Evolutionary conservation across 2,329 filamentous ascomycete species (phyloP).

Genomic region (Diplodia intermedia): DNA sequence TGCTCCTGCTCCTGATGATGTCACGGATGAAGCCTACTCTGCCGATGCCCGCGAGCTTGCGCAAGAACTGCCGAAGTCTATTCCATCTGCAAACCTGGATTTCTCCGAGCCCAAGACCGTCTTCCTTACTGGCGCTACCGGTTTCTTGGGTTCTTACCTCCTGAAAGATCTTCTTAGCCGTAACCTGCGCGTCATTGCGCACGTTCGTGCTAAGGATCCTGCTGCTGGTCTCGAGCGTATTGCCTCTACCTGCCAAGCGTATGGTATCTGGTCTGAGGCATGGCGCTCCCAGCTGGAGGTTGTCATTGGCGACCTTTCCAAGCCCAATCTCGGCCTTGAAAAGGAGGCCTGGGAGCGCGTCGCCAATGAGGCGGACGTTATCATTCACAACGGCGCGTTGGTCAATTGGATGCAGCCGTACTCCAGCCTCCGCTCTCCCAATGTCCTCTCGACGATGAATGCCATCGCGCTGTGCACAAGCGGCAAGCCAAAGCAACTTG

Average conservation of each 20-base stretch:
- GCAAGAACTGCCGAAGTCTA: constrained; percentile 55
- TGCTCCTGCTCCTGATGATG: constrained; percentile 57
- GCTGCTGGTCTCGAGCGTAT: constrained; percentile 70
- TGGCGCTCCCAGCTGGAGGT: constrained; percentile 71
- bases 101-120: constrained; percentile 61
- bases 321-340: constrained; percentile 76
- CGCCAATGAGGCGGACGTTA: constrained; percentile 69
- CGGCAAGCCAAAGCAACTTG: constrained; percentile 79
- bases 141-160: constrained; percentile 85
- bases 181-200: constrained; percentile 70
- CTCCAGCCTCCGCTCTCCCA: constrained; percentile 71
- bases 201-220: constrained; percentile 73
- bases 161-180: constrained; percentile 75
- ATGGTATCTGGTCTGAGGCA: constrained; percentile 76
- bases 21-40: constrained; percentile 55
- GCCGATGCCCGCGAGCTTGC: constrained; percentile 61
- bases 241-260: constrained; percentile 71
- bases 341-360: constrained; percentile 70
- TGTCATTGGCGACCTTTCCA: constrained; percentile 75
- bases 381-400: constrained; percentile 79
- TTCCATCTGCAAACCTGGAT: constrained; percentile 41
- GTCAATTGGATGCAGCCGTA: constrained; percentile 66
- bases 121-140: constrained; percentile 87
- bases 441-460: constrained; percentile 83
- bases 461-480: constrained; percentile 75